Evolutionary conservation across 129 eudicot species (phyloP).

Genomic region (Rutidosis leptorrhynchoides): DNA sequence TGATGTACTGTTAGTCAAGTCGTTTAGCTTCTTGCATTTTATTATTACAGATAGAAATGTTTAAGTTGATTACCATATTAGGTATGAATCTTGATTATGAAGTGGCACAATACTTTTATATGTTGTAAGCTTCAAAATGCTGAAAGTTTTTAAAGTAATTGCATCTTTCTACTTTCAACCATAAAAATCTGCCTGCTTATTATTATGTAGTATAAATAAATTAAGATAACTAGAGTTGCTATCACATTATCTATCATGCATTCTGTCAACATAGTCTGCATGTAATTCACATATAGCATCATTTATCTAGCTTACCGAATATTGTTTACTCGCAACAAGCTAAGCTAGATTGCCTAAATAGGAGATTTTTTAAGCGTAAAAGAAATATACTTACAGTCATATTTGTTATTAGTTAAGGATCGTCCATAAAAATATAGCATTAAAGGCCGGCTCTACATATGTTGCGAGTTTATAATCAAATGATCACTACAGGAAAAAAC

Average conservation of each 20-base stretch:
- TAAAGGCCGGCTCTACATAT: neutral
- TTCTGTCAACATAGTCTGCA: conserved; percentile 19
- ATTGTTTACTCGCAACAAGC: neutral
- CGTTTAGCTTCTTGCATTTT: neutral
- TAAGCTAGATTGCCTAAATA: neutral
- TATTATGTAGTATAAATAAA: neutral
- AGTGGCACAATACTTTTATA: neutral
- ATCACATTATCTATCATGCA: conserved; percentile 17
- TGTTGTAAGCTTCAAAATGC: conserved; percentile 20
- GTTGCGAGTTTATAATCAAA: too few species aligned
- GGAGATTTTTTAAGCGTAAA: neutral
- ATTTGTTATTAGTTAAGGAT: neutral
- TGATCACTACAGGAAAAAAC: too few species aligned
- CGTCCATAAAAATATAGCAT: neutral
- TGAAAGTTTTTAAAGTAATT: neutral
- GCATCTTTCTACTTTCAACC: conserved; percentile 9
- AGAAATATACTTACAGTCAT: neutral
- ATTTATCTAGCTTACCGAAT: neutral
- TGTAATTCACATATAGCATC: neutral
- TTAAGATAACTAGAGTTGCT: neutral
- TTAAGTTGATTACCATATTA: neutral
- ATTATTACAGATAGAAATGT: conserved; percentile 7
- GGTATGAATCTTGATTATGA: neutral
- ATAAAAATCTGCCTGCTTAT: conserved; percentile 1
- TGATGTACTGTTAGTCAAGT: conserved; percentile 2